These are phyloP conservation scores for Quercus engelmannii DNA, from an alignment of 306 rosid genomes.

Conservation along the genomic window DNA sequence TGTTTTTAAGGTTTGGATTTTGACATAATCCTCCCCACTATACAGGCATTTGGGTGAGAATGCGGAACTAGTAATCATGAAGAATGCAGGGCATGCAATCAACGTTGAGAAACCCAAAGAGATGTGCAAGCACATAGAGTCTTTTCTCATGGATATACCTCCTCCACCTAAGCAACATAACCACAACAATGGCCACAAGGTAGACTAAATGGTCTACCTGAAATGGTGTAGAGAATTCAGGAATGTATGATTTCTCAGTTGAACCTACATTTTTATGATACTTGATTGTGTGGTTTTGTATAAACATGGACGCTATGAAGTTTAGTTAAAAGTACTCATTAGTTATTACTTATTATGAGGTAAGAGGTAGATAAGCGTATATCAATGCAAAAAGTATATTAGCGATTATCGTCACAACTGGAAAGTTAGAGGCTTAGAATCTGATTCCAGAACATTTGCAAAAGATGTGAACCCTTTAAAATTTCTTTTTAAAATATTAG, in stretches of 20 bases:
- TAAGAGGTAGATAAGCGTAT: no score
- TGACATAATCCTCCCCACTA: neutral
- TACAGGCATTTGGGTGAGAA: slow-evolving; percentile 73
- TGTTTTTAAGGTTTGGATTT: neutral
- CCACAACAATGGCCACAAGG: slow-evolving; percentile 43
- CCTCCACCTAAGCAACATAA: slow-evolving; percentile 28
- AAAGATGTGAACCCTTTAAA: neutral
- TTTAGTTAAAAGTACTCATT: neutral
- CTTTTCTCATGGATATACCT: slow-evolving; percentile 51
- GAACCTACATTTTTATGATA: neutral
- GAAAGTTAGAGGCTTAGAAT: neutral
- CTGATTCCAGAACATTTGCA: neutral
- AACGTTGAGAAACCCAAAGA: slow-evolving; percentile 76
- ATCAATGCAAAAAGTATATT: neutral
- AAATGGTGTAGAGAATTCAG: slow-evolving; percentile 11
- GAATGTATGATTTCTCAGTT: neutral
- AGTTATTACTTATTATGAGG: no score
- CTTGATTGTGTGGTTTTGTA: neutral
- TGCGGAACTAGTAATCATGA: slow-evolving; percentile 54
- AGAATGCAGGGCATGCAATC: slow-evolving; percentile 86
- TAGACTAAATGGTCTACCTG: slow-evolving; percentile 31
- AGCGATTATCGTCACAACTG: neutral
- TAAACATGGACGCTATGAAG: neutral
- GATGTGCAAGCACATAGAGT: slow-evolving; percentile 47
- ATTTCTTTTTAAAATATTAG: neutral